Base-by-base conservation (phyloP, 2,329 filamentous ascomycete species). In the Dactylonectria macrodidyma region DNA sequence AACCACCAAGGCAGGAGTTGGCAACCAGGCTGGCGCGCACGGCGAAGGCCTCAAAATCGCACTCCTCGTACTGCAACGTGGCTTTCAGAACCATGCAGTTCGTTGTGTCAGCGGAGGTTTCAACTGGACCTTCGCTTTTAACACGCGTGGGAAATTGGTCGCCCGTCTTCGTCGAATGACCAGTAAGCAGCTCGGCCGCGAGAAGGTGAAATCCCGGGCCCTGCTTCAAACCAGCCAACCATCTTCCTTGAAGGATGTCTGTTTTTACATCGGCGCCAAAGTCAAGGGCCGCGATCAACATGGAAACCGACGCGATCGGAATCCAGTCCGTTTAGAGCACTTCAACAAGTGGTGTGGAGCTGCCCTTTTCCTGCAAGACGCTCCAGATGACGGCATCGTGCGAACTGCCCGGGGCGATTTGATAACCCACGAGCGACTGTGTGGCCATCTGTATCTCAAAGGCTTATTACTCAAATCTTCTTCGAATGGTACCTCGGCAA, bases 21-120 rank as follows among this genome's bases (percentile, higher is more conserved):
- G 2, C 1, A 58, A 62, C 5, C 75, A 77, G 55, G 76, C 77
- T 11, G 78, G 78, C 0, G 62, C 70, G 3, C 76, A 79, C 33
- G 78, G 78, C 10, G 77, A 80, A 38, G 78, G 79, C 2, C 69
- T 80, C 38, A 78, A 79, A 50, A 41, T 77, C n/a, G 75, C 78
- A 4, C 56, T 78, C n/a, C 63, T 80, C 11, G 70, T 75, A n/a
- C 61, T 81, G 2, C 59, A 79, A 71, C 70, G 79, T 34, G 55
- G 54, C 1, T 60, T 41, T 3, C 71, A 75, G 44, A 78, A 79
- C 38, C 77, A 80, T 55, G 51, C 38, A 11, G 64, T 81, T 4
- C 62, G 67, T 3, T 80, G 75, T 59, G 46, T 56, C 12, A 71
- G 76, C 0, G 76, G 78, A 1, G 68, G 71, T 5, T 76, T 77